Evolutionary conservation across 768 basidiomycete genomes (phyloP), one percentile per base, ranked within the genome.

Genomic region (Termitomyces eurrhizus): DNA sequence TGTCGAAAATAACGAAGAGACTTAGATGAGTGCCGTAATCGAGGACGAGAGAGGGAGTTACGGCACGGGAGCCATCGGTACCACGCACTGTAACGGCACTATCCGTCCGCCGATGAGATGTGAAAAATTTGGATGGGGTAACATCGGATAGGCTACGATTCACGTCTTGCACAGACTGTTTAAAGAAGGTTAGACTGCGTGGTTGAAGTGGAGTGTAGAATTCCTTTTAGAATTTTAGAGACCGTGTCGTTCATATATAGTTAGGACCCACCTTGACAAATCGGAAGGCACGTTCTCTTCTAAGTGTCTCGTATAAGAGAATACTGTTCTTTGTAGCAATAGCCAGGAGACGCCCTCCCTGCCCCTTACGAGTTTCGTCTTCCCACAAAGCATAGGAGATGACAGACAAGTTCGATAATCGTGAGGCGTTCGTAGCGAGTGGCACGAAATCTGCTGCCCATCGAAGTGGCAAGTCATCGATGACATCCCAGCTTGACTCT

Each of bases 371-470:
- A 29, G 75, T 77, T 3, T 86, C 84, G 36, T 89, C 83, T 39
- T 76, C 78, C 86, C 86, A 91, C 3, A 92, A 73, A 9, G 88
- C 83, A 68, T 88, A 94, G 4, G 81, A 85, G 26, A 84, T 66
- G 14, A 91, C 85, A 3, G 84, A 82, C 1, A 78, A 66, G 59
- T 80, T 82, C 32, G 78, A 73, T 48, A 93, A 73, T 49, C 90
- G 79, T 29, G 90, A 89, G 3, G 88, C 84, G 29, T 80, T 72
- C 2, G 81, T 73, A 5, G 90, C 90, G n/a, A 94, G 80, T 0
- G 90, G 86, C 2, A 91, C 89, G 68, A 83, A 93, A 70, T 94
- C 92, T 0, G 88, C 88, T n/a, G 91, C 90, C 92, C 92, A 94
- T 36, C 89, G 83, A 49, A 93, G 67, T 2, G 90, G 89, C 9